These are phyloP conservation scores for Vitis hybrid DNA, from an alignment of 177 flowering plant species.

Conservation along the genomic window DNA sequence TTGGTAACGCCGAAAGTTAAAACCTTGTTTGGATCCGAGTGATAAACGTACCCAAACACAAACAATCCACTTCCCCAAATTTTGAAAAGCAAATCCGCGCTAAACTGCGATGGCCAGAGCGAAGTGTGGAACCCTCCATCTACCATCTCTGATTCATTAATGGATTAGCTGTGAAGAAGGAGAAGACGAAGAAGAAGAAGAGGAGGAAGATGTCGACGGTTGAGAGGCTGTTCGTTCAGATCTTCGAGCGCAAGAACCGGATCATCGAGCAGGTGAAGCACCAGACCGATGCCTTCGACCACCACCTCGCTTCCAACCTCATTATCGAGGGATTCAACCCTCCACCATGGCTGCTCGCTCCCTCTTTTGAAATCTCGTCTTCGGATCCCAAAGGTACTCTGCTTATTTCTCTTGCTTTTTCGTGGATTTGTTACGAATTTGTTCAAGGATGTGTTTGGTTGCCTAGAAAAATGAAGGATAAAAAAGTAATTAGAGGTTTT, in stretches of 20 bases:
- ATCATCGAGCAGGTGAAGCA: constrained; percentile 62
- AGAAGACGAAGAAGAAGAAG: background rate
- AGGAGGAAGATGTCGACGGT: constrained; percentile 46
- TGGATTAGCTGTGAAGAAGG: too few relatives aligned
- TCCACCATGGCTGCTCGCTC: constrained; percentile 66
- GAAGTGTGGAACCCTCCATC: background rate
- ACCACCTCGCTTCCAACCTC: constrained; percentile 61
- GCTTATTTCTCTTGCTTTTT: too few relatives aligned
- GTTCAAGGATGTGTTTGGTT: background rate
- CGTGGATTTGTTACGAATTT: background rate
- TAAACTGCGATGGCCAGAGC: background rate
- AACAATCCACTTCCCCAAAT: constrained; percentile 6
- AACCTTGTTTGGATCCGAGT: too few relatives aligned
- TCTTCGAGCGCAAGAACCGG: constrained; percentile 66
- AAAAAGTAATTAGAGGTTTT: background rate
- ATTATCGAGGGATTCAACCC: constrained; percentile 67
- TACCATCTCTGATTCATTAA: background rate
- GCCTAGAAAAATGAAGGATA: background rate
- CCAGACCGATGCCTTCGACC: constrained; percentile 55
- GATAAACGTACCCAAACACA: background rate
- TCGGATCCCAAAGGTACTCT: constrained; percentile 36
- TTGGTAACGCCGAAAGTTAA: too few relatives aligned
- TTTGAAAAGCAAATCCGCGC: constrained; percentile 21
- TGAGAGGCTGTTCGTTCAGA: constrained; percentile 75
- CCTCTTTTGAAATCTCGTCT: constrained; percentile 17